Evolutionary conservation across 768 basidiomycete genomes (phyloP).

Genomic region (Scleroderma bovista): DNA sequence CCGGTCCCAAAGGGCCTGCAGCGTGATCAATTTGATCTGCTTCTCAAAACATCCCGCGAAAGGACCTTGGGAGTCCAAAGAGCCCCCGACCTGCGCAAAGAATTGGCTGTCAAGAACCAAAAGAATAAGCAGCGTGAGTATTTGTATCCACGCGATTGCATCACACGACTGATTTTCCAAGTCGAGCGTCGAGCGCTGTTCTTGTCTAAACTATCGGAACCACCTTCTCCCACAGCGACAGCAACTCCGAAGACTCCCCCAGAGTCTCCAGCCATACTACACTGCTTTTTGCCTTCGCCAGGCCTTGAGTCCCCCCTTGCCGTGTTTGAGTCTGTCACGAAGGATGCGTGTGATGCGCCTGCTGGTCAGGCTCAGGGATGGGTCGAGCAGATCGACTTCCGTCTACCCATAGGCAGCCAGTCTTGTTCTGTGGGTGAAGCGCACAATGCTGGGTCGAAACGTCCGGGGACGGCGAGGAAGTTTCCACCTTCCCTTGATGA

Average conservation of each 20-base stretch:
- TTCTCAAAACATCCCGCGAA: constrained; percentile 58
- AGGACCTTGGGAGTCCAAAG: constrained; percentile 44
- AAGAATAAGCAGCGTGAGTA: constrained; percentile 67
- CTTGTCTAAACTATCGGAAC: constrained; percentile 66
- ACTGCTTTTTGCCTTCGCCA: constrained; percentile 64
- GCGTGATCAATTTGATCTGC: constrained; percentile 54
- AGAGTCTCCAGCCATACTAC: constrained; percentile 64
- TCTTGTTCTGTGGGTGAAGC: background rate
- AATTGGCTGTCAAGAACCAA: constrained; percentile 68
- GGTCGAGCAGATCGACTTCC: constrained; percentile 67
- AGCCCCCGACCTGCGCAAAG: constrained; percentile 59
- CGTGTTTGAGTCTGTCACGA: constrained; percentile 45
- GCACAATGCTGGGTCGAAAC: constrained; percentile 2
- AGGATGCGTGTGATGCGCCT: constrained; percentile 7
- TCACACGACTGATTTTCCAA: constrained; percentile 22
- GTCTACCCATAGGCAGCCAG: constrained; percentile 29
- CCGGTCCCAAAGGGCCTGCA: constrained; percentile 49
- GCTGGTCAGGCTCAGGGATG: constrained; percentile 23
- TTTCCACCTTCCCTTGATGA: constrained; percentile 68
- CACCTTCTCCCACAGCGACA: constrained; percentile 56
- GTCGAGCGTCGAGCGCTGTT: constrained; percentile 73
- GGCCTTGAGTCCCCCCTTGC: constrained; percentile 59
- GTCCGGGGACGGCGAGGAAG: constrained; percentile 14
- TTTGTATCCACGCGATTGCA: background rate
- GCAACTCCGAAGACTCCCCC: constrained; percentile 58